Evolutionary conservation across 2,329 filamentous ascomycete species (phyloP), one percentile per base, ranked within the genome.

Genomic region (Bipolaris sorokiniana): DNA sequence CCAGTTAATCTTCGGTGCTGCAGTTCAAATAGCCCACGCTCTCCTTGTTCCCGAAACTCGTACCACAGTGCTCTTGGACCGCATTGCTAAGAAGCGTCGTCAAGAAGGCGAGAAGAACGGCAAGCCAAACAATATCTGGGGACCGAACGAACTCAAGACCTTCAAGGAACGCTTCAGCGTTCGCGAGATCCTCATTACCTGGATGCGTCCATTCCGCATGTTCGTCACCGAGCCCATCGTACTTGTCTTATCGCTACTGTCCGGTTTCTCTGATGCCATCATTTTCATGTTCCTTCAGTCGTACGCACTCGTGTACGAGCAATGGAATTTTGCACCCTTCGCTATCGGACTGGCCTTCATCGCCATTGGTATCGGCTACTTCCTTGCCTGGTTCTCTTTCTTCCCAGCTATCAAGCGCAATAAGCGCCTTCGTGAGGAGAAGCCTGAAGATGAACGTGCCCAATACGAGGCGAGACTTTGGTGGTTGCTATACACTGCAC

Each of bases 271-370:
- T 3, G 90, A 92, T 58, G 88, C 88, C 3, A 84, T 92, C 13
- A 91, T 92, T 76, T 92, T 92, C 80, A 90, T 90, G 81, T 90
- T 89, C 72, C 86, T 91, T 51, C 87, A 91, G 71, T 89, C 86
- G 0, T 92, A 90, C 64, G 76, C 79, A 0, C 80, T 90, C 1
- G 88, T 92, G 2, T 90, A 90, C 66, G 75, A 79, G 9, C 87
- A 91, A 68, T 92, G 88, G 87, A 68, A 77, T 42, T 91, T 91
- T 64, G 76, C 76, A 20, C 79, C 83, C 7, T 77, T 86, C 3
- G 73, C 82, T 3, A 77, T 88, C 7, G 88, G 88, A 0, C 78
- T 90, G 11, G 73, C 86, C 0, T 90, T 91, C 71, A 81, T 90
- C 20, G 50, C 89, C 4, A 76, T 76, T 44, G 75, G 73, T 45